Evolutionary conservation across 345 rosid genomes (phyloP).

Genomic region (Clarkia xantiana): DNA sequence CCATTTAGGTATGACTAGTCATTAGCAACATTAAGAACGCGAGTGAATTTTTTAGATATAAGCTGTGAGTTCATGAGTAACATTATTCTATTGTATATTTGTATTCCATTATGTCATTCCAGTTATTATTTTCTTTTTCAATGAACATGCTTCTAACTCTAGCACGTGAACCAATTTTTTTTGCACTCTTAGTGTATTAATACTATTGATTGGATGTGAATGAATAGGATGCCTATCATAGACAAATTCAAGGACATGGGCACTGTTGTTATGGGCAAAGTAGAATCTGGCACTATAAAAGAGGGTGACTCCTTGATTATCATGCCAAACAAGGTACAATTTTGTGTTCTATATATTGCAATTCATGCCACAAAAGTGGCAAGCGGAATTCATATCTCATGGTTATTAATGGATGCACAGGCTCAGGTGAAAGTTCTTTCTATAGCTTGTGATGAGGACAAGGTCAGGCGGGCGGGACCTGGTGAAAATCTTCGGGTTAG

Average conservation of each 20-base stretch:
- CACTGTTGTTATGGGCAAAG: constrained; percentile 93
- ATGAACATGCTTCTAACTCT: no score
- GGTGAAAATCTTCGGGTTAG: constrained; percentile 85
- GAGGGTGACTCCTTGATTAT: constrained; percentile 79
- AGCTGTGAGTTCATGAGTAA: no score
- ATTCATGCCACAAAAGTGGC: background rate
- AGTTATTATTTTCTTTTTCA: no score
- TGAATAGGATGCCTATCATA: constrained; percentile 80
- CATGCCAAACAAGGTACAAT: constrained; percentile 89
- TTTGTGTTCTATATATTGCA: background rate
- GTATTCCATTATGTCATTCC: no score
- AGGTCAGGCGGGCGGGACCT: constrained; percentile 78
- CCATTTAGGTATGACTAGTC: constrained; percentile 56
- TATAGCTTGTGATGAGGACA: constrained; percentile 57
- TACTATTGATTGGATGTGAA: constrained; percentile 5
- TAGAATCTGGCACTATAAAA: constrained; percentile 72
- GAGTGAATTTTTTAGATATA: no score
- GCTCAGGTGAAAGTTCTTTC: constrained; percentile 67
- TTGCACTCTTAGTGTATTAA: background rate
- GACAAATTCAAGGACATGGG: constrained; percentile 99
- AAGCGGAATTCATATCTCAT: background rate
- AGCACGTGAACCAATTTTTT: background rate
- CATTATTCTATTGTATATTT: no score
- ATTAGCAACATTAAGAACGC: background rate
- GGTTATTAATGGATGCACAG: constrained; percentile 20